These are phyloP conservation scores for Talaromyces pinophilus DNA, from an alignment of 2,329 filamentous ascomycete species.

Conservation along the genomic window DNA sequence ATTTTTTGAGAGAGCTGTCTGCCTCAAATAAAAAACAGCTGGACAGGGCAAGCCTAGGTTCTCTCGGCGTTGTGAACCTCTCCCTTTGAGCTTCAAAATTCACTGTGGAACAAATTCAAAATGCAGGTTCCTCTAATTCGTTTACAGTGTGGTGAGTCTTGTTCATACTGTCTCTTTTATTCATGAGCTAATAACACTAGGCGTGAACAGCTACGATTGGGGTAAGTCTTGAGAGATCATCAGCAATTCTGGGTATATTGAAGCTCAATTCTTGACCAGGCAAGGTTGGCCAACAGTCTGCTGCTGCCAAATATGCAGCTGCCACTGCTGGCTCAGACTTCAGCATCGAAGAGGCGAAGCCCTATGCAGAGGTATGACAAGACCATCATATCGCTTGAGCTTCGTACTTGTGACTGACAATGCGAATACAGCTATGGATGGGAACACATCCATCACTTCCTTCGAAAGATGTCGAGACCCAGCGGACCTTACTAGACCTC, in stretches of 20 bases:
- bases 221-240: slow-evolving; percentile 52
- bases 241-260: slow-evolving; percentile 27
- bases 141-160: slow-evolving; percentile 60
- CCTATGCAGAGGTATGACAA: slow-evolving; percentile 79
- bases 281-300: slow-evolving; percentile 83
- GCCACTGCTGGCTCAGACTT: slow-evolving; percentile 77
- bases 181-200: slow-evolving; percentile 44
- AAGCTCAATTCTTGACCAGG: slow-evolving; percentile 50
- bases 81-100: background rate
- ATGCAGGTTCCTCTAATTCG: slow-evolving; percentile 82
- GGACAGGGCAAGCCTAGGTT: background rate
- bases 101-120: slow-evolving; percentile 26
- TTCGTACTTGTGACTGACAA: background rate
- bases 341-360: slow-evolving; percentile 78
- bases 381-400: background rate
- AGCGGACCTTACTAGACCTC: slow-evolving; percentile 82
- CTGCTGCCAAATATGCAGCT: slow-evolving; percentile 84
- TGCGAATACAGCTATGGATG: slow-evolving; percentile 80
- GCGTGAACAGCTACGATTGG: slow-evolving; percentile 99
- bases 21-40: background rate
- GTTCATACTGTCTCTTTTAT: background rate
- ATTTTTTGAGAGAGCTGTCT: background rate
- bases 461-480: slow-evolving; percentile 82
- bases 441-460: slow-evolving; percentile 95
- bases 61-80: slow-evolving; percentile 9